Percentiles rank a stretch among this genome's conserved stretches.
Evolutionary conservation across 2,329 filamentous ascomycete species (phyloP).

Genomic region (Apiospora sp.): DNA sequence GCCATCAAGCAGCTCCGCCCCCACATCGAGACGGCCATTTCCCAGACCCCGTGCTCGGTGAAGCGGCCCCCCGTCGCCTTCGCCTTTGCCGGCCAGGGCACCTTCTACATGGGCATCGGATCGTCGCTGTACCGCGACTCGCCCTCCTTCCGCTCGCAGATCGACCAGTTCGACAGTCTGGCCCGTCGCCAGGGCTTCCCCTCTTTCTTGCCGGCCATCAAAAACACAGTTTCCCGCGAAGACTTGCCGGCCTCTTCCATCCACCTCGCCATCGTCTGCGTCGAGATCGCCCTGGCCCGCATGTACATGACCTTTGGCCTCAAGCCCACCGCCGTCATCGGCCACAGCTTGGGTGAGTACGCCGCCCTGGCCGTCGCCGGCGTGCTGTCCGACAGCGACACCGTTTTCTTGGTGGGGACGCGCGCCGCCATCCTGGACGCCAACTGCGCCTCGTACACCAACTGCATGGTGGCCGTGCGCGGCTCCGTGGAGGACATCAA

Average conservation of each 20-base stretch:
- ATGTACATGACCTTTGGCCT: slow-evolving; percentile 48
- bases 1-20: background rate
- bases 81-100: slow-evolving; percentile 55
- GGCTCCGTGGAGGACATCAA: slow-evolving; percentile 52
- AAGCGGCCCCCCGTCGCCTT: slow-evolving; percentile 44
- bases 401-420: slow-evolving; percentile 65
- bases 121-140: background rate
- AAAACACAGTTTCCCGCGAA: background rate
- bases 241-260: background rate
- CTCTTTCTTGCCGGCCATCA: slow-evolving; percentile 50
- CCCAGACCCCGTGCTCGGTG: background rate
- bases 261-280: slow-evolving; percentile 36
- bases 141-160: background rate
- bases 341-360: slow-evolving; percentile 66
- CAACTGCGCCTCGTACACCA: background rate
- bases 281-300: slow-evolving; percentile 46
- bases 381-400: slow-evolving; percentile 64
- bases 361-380: slow-evolving; percentile 66
- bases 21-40: background rate
- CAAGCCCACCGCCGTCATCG: slow-evolving; percentile 50
- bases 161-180: background rate
- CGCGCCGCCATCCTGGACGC: slow-evolving; percentile 49
- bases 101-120: slow-evolving; percentile 33
- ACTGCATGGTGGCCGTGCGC: slow-evolving; percentile 64
- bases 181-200: slow-evolving; percentile 45